Evolutionary conservation across 257 asterid genomes (phyloP).

Genomic region (Nicotiana undulata): DNA sequence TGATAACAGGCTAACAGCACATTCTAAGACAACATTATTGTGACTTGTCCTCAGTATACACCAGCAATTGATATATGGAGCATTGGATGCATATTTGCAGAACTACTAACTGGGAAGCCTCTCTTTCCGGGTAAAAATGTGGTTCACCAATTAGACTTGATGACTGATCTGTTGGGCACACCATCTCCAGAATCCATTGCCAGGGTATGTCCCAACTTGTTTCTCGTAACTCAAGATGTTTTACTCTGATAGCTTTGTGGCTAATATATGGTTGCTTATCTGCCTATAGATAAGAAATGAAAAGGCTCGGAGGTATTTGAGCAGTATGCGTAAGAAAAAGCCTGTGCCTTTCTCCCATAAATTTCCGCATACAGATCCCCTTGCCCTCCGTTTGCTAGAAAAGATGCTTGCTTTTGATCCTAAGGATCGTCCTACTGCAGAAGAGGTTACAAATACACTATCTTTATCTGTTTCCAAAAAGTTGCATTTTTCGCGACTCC

Average conservation of each 20-base stretch:
- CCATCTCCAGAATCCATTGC: conserved; percentile 91
- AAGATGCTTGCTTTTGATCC: conserved; percentile 98
- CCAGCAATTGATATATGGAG: conserved; percentile 99
- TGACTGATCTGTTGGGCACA: conserved; percentile 88
- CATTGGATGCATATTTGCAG: conserved; percentile 94
- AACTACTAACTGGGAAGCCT: conserved; percentile 87
- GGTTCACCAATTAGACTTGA: conserved; percentile 91
- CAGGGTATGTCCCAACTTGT: conserved; percentile 43
- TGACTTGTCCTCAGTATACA: conserved; percentile 54
- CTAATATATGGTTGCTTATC: conserved; percentile 14
- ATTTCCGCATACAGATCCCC: conserved; percentile 84
- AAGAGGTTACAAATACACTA: conserved; percentile 53
- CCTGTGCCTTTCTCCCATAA: conserved; percentile 70
- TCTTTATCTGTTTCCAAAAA: not conserved
- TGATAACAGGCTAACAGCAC: not conserved
- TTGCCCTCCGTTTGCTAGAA: conserved; percentile 80
- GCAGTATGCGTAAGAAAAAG: conserved; percentile 94
- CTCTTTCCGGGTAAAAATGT: conserved; percentile 96
- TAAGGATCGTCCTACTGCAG: conserved; percentile 87
- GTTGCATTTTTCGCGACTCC: not conserved
- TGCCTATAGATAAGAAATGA: conserved; percentile 80
- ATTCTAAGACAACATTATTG: conserved; percentile 8
- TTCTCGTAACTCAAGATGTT: not conserved
- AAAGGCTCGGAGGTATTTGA: conserved; percentile 92
- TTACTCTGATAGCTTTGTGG: not conserved